Percentiles rank a stretch among this genome's conserved stretches.
These are phyloP conservation scores for Hypoxylon sp. DNA, from an alignment of 2,329 filamentous ascomycete species.

Conservation along the genomic window DNA sequence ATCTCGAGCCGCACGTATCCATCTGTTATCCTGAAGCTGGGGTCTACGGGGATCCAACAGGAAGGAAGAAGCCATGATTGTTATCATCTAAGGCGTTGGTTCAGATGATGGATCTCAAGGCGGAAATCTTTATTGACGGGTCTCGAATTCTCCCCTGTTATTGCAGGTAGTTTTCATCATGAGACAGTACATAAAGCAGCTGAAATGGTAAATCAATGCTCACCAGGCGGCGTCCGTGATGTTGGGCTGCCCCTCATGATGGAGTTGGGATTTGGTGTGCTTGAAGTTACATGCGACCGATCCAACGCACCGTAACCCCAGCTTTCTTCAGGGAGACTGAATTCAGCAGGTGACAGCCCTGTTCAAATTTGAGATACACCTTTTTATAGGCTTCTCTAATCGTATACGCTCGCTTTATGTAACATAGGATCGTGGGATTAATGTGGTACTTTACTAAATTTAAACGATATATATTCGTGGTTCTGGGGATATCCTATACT, in stretches of 20 bases:
- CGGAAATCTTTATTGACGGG: not conserved
- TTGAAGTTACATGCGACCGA: not conserved
- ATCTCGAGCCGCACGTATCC: slow-evolving; percentile 1
- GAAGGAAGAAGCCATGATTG: slow-evolving; percentile 21
- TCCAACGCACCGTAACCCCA: not conserved
- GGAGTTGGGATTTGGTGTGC: slow-evolving; percentile 19
- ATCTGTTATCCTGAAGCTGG: not conserved
- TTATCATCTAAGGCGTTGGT: slow-evolving; percentile 6
- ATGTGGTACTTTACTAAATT: not conserved
- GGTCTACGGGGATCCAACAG: slow-evolving; percentile 9
- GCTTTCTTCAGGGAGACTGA: slow-evolving; percentile 5
- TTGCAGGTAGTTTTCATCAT: slow-evolving; percentile 18
- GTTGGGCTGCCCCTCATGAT: slow-evolving; percentile 6
- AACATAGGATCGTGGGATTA: slow-evolving; percentile 12
- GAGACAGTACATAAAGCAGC: slow-evolving; percentile 5
- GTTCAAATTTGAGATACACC: not conserved
- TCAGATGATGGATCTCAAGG: slow-evolving; percentile 9
- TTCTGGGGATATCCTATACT: slow-evolving; percentile 6
- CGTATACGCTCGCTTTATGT: not conserved
- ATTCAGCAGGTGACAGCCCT: slow-evolving; percentile 19
- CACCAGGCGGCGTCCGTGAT: no score
- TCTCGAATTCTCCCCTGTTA: not conserved
- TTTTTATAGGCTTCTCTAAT: slow-evolving; percentile 1
- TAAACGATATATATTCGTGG: slow-evolving; percentile 13
- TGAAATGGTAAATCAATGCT: not conserved